phyloP scores from a whole-genome alignment of 140 eudicot genomes.

The Bidens hawaiensis region DNA sequence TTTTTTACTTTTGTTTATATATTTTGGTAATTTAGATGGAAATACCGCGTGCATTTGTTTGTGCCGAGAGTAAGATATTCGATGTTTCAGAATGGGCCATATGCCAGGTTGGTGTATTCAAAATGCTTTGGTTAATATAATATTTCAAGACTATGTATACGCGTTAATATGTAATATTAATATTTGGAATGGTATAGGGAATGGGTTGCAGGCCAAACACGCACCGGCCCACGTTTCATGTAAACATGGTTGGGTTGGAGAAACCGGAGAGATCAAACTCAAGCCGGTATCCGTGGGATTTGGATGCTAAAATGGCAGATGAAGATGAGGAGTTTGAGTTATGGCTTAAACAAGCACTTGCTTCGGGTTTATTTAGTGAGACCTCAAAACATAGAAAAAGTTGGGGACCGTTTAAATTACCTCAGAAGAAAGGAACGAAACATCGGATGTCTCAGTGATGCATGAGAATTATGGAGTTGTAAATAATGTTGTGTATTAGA shows the following conservation, averaged over 20 bases:
- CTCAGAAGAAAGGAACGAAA: slow-evolving; percentile 69
- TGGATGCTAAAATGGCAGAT: slow-evolving; percentile 75
- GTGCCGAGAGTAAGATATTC: slow-evolving; percentile 90
- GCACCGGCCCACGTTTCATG: slow-evolving; percentile 90
- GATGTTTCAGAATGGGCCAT: slow-evolving; percentile 96
- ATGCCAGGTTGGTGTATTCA: slow-evolving; percentile 66
- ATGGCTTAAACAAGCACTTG: slow-evolving; percentile 93
- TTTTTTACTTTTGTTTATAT: background rate
- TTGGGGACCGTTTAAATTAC: slow-evolving; percentile 96
- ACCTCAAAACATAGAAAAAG: slow-evolving; percentile 86
- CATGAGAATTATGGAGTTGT: slow-evolving; percentile 15
- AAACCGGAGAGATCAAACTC: slow-evolving; percentile 63
- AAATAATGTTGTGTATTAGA: slow-evolving; percentile 29
- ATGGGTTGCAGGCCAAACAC: slow-evolving; percentile 92
- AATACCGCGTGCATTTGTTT: slow-evolving; percentile 96
- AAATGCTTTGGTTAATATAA: background rate
- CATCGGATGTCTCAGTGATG: slow-evolving; percentile 69
- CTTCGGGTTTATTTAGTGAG: slow-evolving; percentile 87
- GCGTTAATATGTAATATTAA: background rate
- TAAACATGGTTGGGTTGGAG: slow-evolving; percentile 91
- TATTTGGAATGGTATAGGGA: slow-evolving; percentile 36
- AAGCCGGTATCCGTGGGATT: slow-evolving; percentile 78
- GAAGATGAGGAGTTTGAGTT: slow-evolving; percentile 92
- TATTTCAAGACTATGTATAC: background rate
- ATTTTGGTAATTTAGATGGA: slow-evolving; percentile 56